Conservation (phyloP, 2,329 filamentous ascomycete genomes). For the Trichoderma breve region DNA sequence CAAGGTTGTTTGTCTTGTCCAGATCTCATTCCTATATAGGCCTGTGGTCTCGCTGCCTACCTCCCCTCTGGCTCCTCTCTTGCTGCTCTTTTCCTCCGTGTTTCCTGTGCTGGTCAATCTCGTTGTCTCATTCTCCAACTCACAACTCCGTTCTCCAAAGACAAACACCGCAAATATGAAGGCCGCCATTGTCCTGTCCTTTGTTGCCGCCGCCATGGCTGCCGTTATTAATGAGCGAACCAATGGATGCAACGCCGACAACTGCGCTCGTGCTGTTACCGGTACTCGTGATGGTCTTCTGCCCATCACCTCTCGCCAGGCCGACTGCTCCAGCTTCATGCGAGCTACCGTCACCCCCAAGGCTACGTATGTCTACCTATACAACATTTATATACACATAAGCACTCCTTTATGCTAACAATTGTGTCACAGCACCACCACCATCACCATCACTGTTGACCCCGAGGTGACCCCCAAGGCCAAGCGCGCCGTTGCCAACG, state of each 20-base stretch:
- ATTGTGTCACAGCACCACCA: constrained; percentile 31
- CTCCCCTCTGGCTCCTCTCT: neutral
- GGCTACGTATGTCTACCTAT: constrained; percentile 35
- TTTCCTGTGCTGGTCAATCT: neutral
- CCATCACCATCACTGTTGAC: constrained; percentile 41
- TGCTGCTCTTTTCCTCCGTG: neutral
- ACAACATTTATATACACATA: neutral
- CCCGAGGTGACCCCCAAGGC: constrained; percentile 27
- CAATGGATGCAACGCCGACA: constrained; percentile 40
- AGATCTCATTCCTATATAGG: neutral
- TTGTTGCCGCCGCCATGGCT: constrained; percentile 39
- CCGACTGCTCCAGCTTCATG: constrained; percentile 43
- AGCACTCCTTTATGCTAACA: neutral
- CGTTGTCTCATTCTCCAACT: neutral
- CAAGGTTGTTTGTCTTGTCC: neutral
- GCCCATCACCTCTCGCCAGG: constrained; percentile 36
- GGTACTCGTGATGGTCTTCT: constrained; percentile 40
- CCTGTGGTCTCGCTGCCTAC: neutral
- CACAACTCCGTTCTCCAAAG: neutral
- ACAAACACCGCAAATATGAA: constrained; percentile 38
- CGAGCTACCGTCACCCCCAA: constrained; percentile 40
- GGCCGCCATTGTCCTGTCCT: constrained; percentile 38
- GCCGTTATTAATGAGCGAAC: constrained; percentile 34
- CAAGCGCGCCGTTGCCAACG: constrained; percentile 31
- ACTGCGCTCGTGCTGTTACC: constrained; percentile 48